Conservation (phyloP, 2,329 filamentous ascomycete genomes). For the Alternaria sp. region DNA sequence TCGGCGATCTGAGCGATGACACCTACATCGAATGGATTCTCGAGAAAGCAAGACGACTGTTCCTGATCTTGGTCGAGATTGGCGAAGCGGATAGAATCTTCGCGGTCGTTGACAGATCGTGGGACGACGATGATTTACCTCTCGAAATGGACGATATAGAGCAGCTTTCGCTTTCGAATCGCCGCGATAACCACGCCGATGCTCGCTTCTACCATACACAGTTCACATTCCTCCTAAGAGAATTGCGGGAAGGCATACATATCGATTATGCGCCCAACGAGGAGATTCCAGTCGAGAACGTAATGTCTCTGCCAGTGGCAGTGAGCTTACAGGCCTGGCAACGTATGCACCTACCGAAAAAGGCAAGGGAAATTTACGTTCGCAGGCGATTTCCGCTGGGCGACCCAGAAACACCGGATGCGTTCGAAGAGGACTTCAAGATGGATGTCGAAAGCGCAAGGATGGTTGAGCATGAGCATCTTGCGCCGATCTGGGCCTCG, state of each 20-base stretch:
- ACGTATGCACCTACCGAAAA: slow-evolving; percentile 70
- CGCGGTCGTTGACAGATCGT: slow-evolving; percentile 74
- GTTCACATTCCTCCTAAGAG: slow-evolving; percentile 72
- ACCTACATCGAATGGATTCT: slow-evolving; percentile 83
- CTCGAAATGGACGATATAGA: slow-evolving; percentile 70
- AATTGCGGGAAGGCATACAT: slow-evolving; percentile 66
- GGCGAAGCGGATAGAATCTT: slow-evolving; percentile 77
- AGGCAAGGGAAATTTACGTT: slow-evolving; percentile 63
- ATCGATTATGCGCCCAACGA: slow-evolving; percentile 70
- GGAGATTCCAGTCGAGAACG: slow-evolving; percentile 71
- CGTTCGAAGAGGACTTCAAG: slow-evolving; percentile 59
- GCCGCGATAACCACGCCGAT: slow-evolving; percentile 68
- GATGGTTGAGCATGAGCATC: slow-evolving; percentile 68
- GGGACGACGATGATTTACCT: slow-evolving; percentile 78
- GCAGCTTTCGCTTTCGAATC: slow-evolving; percentile 65
- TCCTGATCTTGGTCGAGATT: slow-evolving; percentile 73
- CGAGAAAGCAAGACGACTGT: slow-evolving; percentile 70
- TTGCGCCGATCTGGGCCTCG: slow-evolving; percentile 73
- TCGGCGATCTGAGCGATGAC: slow-evolving; percentile 72
- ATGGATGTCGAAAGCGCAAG: slow-evolving; percentile 66
- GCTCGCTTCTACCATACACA: slow-evolving; percentile 73
- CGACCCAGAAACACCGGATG: slow-evolving; percentile 34
- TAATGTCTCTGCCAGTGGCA: slow-evolving; percentile 63
- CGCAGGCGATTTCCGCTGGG: slow-evolving; percentile 65
- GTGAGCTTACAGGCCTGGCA: slow-evolving; percentile 57